Evolutionary conservation across 768 basidiomycete species (phyloP).

Genomic region (Russula griseocarnosa): DNA sequence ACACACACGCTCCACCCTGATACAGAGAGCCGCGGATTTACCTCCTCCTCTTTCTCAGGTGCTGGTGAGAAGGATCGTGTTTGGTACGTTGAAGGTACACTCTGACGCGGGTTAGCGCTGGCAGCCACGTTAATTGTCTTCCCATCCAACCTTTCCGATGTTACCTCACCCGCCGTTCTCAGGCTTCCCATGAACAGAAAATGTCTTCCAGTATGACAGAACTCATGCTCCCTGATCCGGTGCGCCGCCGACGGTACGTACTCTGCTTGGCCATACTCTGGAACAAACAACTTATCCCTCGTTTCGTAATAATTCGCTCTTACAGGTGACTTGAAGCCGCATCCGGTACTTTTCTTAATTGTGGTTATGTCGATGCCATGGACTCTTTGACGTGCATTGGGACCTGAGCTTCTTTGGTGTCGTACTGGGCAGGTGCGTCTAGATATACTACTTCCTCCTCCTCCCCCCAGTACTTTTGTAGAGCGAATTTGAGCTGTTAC

Average conservation of each 20-base stretch:
- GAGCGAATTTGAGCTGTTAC: background rate
- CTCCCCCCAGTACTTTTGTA: background rate
- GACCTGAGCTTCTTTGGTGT: no score
- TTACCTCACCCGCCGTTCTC: background rate
- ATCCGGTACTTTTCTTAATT: no score
- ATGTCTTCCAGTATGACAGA: background rate
- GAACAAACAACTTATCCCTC: background rate
- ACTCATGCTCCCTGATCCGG: background rate
- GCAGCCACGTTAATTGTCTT: background rate
- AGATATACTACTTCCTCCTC: background rate
- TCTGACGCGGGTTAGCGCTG: background rate
- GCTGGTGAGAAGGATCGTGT: background rate
- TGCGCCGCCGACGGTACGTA: background rate
- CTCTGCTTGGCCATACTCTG: background rate
- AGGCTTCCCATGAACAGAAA: background rate
- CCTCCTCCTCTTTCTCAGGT: background rate
- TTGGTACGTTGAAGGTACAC: background rate
- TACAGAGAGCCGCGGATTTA: constrained; percentile 7
- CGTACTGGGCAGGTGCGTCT: background rate
- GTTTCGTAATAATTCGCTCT: background rate
- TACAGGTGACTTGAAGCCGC: background rate
- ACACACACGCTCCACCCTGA: background rate
- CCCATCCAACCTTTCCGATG: background rate
- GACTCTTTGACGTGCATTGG: background rate
- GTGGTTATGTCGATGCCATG: background rate